Percentiles rank a stretch among this genome's conserved stretches.
These are phyloP conservation scores for Dioscorea dumetorum DNA, from an alignment of 106 monocot genomes.

Conservation along the genomic window DNA sequence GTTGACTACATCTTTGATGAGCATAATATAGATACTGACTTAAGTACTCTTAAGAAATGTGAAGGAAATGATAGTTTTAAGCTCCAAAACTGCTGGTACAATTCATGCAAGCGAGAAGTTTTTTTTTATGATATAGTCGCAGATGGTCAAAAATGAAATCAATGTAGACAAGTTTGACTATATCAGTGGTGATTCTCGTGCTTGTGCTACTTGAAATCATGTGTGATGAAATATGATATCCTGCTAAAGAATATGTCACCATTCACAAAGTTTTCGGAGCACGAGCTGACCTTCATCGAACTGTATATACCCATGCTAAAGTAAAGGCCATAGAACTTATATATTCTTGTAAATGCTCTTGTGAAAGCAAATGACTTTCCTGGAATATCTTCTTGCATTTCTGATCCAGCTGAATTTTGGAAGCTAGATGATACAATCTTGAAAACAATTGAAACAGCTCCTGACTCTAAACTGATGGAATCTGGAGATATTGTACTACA, in stretches of 20 bases:
- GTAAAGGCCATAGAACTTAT: conserved; percentile 95
- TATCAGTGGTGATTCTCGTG: conserved; percentile 79
- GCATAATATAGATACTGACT: too few species aligned
- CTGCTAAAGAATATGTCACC: too few species aligned
- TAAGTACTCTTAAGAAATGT: too few species aligned
- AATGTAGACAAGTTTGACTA: conserved; percentile 99
- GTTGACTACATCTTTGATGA: too few species aligned
- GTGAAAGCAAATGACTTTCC: conserved; percentile 72
- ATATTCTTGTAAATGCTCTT: conserved; percentile 91
- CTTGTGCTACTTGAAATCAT: too few species aligned
- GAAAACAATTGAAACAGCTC: conserved; percentile 84
- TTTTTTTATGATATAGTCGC: conserved; percentile 99
- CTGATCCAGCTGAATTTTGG: conserved; percentile 83
- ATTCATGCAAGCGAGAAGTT: conserved; percentile 62
- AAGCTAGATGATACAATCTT: too few species aligned
- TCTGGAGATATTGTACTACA: conserved; percentile 62
- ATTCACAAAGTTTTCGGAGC: too few species aligned
- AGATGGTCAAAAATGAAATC: conserved; percentile 90
- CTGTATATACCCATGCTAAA: conserved; percentile 98
- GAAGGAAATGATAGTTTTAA: conserved; percentile 94
- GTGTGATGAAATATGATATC: too few species aligned
- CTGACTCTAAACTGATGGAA: conserved; percentile 58
- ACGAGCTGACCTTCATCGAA: too few species aligned
- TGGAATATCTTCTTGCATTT: conserved; percentile 43
- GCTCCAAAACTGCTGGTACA: conserved; percentile 42